Evolutionary conservation across 2,329 filamentous ascomycete genomes (phyloP), one percentile per base, ranked within the genome.

Genomic region (Diplocarpon rosae): DNA sequence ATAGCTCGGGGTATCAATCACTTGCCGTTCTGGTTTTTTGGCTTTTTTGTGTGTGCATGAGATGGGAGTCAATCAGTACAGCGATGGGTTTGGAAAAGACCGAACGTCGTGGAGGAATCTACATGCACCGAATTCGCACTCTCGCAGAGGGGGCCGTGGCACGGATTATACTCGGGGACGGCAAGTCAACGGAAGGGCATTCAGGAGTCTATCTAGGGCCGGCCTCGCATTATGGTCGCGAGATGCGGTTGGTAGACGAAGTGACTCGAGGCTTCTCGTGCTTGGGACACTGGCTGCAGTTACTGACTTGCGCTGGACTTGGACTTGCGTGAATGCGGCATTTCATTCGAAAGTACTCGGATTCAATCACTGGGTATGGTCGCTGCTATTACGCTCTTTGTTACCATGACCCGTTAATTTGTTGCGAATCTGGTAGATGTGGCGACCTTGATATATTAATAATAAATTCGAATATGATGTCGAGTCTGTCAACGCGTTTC

Each of bases 1-100:
- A 55, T 53, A 57, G 56, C 47, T 48, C 40, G 40, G 49, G 51
- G 52, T 51, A 56, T 53, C 56, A 57, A 24, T 24, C 4, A 3
- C 20, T 4, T 24, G 20, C 4, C 7, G 20, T 24, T 24, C 20
- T 24, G 20, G 20, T 7, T 24, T 24, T 24, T 24, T 24, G 3
- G 3, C 20, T 24, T 24, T 24, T 7, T 24, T 24, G 3, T 24
- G 20, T 3, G 20, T 4, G 20, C 20, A 24, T 24, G 20, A 3
- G 7, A 65, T 54, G 50, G 52, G 46, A 14, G 43, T 43, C 20
- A 5, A 13, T 15, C 38, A 30, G 20, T 24, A 7, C 20, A n/a
- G n/a, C n/a, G n/a, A n/a, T n/a, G 20, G 3, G 20, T 4, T 24
- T 24, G 30, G 42, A 37, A 27, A 14, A 39, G 31, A 31, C 29